Percentiles rank a stretch among this genome's conserved stretches.
Conservation (phyloP, 352 stramenopile genomes). For the Phytopythium kandeliae region DNA sequence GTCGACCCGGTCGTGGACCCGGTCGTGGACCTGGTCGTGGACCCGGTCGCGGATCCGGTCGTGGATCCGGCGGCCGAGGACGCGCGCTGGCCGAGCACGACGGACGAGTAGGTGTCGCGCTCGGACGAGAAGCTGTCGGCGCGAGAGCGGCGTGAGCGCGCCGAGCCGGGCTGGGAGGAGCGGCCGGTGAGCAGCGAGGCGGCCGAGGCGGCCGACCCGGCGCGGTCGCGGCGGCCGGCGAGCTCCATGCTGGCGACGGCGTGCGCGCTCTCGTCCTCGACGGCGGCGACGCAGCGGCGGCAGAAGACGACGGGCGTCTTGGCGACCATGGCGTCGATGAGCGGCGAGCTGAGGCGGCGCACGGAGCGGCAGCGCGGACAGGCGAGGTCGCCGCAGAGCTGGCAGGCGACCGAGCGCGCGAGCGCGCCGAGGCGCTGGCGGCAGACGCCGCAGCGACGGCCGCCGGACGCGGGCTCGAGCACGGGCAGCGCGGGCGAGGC, state of each 20-base stretch:
- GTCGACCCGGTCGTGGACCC: no score
- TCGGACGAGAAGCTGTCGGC: constrained; percentile 28
- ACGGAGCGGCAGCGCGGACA: constrained; percentile 38
- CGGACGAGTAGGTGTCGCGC: constrained; percentile 17
- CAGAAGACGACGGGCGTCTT: constrained; percentile 56
- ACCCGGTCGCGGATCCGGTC: no score
- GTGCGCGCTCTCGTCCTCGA: constrained; percentile 43
- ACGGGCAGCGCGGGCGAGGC: neutral
- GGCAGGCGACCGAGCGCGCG: constrained; percentile 24
- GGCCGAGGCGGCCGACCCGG: no score
- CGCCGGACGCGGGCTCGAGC: constrained; percentile 16
- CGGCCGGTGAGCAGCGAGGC: constrained; percentile 4
- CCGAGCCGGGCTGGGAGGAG: constrained; percentile 3
- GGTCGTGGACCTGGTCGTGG: no score
- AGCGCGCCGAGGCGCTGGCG: constrained; percentile 21
- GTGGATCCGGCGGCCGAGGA: no score
- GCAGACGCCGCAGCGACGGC: constrained; percentile 30
- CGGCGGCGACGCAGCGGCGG: constrained; percentile 50
- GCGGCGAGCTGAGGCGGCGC: constrained; percentile 39
- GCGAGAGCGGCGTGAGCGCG: constrained; percentile 9
- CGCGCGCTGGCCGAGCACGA: constrained; percentile 1
- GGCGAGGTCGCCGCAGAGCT: constrained; percentile 37
- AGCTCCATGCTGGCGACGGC: constrained; percentile 61
- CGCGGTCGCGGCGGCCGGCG: constrained; percentile 20
- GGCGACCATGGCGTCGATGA: constrained; percentile 30